Evolutionary conservation across 306 rosid genomes (phyloP), one percentile per base, ranked within the genome.

Genomic region (Quercus dentata): DNA sequence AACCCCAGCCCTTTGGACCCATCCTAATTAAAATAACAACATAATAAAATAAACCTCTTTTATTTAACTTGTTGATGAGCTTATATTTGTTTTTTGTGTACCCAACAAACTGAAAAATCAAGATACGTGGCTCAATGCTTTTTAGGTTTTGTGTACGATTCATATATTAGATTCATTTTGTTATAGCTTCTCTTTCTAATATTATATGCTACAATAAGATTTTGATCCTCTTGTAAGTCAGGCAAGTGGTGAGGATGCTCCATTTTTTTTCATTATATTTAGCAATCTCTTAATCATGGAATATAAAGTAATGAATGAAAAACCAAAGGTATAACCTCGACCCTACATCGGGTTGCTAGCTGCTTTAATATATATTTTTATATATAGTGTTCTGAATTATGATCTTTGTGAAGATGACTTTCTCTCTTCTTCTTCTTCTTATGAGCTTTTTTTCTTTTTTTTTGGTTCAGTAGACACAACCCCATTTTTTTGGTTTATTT

Each of bases 121-220:
- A 62, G 41, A 38, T 71, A 56, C 69, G 75, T 56, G 84, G 82
- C 62, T 76, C 79, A 23, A 65, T 5, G 77, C 75, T 69, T 13
- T 65, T 63, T 6, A 4, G 5, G 15, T 25, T 64, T 64, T 27
- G 44, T 11, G 70, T 64, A 31, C 70, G 44, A 21, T 27, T 4
- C 64, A 20, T 58, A 20, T 58, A 12, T 58, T 58, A 8, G 12
- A 44, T 71, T 54, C 19, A 33, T 71, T 72, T 62, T 49, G 23
- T 58, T 58, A 7, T 6, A 2, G 13, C 3, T 25, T 25, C 41
- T 28, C 18, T 5, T 13, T 28, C 14, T 25, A 14, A 23, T 11
- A 64, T 30, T 10, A 25, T 13, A 28, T 2, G 12, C 27, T 12
- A 15, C 70, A 12, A 14, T 28, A 2, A 5, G 46, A 30, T 30